Percentiles rank a stretch among this genome's conserved stretches.
phyloP scores from a whole-genome alignment of 192 early-diverging fungal species.

The Funneliformis geosporum region DNA sequence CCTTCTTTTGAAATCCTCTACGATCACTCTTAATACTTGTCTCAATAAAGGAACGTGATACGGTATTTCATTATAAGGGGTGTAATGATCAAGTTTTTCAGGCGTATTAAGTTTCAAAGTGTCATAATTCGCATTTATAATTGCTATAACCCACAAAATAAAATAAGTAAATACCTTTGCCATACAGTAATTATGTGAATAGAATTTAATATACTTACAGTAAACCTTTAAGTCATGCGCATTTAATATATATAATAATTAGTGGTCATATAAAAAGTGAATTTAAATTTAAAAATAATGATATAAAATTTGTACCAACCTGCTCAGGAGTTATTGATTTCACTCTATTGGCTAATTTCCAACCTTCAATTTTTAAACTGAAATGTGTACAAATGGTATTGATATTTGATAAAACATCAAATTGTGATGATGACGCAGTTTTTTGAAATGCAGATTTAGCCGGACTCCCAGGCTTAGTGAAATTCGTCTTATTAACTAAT shows the following conservation, averaged over 20 bases:
- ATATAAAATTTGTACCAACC: background rate
- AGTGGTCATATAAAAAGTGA: background rate
- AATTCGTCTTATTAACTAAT: background rate
- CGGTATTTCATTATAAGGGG: conserved; percentile 22
- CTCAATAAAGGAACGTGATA: conserved; percentile 15
- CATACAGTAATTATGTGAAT: background rate
- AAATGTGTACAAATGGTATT: conserved; percentile 25
- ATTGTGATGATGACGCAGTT: background rate
- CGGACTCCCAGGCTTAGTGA: background rate
- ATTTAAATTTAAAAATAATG: background rate
- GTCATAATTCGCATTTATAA: conserved; percentile 25
- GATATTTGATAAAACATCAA: conserved; percentile 9
- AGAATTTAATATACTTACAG: background rate
- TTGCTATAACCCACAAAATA: background rate
- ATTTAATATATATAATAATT: background rate
- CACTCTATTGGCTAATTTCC: background rate
- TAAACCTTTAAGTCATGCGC: background rate
- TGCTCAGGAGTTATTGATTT: conserved; percentile 13
- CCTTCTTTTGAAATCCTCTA: conserved; percentile 24
- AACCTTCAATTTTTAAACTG: conserved; percentile 21
- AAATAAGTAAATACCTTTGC: background rate
- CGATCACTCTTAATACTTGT: conserved; percentile 22
- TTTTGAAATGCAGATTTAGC: background rate
- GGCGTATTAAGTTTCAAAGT: background rate
- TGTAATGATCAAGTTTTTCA: background rate